These are phyloP conservation scores for Lotus japonicus DNA, from an alignment of 306 rosid genomes.

Conservation along the genomic window DNA sequence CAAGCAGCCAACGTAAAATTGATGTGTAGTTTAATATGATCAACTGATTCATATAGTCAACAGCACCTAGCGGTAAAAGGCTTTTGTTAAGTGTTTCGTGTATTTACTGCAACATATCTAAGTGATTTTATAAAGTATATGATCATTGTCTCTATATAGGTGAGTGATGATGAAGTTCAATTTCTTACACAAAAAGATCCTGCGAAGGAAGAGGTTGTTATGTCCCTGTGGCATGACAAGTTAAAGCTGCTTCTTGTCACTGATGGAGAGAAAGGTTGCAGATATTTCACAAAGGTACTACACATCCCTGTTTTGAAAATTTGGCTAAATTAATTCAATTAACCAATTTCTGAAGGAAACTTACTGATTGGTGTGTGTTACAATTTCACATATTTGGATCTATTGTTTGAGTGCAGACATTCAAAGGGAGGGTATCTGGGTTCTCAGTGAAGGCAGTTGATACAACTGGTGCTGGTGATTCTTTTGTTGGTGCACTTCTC, in stretches of 20 bases:
- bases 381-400: not conserved
- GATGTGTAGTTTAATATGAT: too few relatives aligned
- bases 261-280: constrained; percentile 65
- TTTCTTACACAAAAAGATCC: constrained; percentile 53
- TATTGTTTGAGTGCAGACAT: constrained; percentile 29
- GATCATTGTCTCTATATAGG: constrained; percentile 19
- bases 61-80: too few relatives aligned
- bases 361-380: not conserved
- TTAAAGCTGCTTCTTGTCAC: constrained; percentile 55
- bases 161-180: constrained; percentile 65
- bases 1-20: too few relatives aligned
- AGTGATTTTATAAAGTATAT: not conserved
- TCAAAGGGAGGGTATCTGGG: constrained; percentile 52
- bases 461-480: constrained; percentile 77
- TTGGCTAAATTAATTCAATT: not conserved
- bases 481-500: constrained; percentile 58
- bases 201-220: constrained; percentile 40
- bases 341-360: not conserved
- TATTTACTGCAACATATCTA: not conserved
- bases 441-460: constrained; percentile 45
- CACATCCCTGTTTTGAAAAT: not conserved
- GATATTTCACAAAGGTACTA: constrained; percentile 56
- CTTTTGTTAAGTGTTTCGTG: too few relatives aligned
- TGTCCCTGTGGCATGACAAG: constrained; percentile 54
- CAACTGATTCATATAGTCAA: too few relatives aligned